Conservation (phyloP, 129 eudicot species). For the Chrysanthemum lavandulifolium region DNA sequence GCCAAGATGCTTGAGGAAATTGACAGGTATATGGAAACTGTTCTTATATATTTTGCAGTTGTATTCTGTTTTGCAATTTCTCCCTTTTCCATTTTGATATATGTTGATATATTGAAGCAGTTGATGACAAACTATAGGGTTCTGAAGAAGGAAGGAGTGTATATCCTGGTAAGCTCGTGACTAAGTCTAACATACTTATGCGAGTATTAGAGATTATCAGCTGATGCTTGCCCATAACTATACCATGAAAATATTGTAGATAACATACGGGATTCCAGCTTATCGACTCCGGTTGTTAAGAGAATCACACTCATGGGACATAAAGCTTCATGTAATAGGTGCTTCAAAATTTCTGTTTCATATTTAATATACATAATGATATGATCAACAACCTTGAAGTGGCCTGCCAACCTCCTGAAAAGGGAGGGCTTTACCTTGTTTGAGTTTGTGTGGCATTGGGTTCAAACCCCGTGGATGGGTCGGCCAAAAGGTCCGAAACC, state of each 20-base stretch:
- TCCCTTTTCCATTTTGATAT: conserved; percentile 50
- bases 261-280: conserved; percentile 83
- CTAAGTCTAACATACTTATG: conserved; percentile 6
- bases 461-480: too few species aligned
- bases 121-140: conserved; percentile 94
- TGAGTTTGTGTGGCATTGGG: too few species aligned
- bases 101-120: conserved; percentile 72
- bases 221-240: conserved; percentile 20
- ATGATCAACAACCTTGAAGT: too few species aligned
- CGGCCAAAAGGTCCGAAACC: too few species aligned
- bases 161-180: conserved; percentile 68
- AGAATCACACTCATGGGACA: conserved; percentile 63
- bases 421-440: too few species aligned
- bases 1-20: conserved; percentile 88
- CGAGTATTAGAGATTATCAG: conserved; percentile 21
- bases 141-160: conserved; percentile 87
- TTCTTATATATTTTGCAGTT: conserved; percentile 13
- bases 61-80: conserved; percentile 15
- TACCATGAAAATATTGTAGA: conserved; percentile 45
- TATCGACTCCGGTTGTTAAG: conserved; percentile 65
- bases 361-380: background rate
- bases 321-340: conserved; percentile 93
- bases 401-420: too few species aligned
- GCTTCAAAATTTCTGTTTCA: conserved; percentile 4
- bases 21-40: conserved; percentile 49